Base-by-base conservation (phyloP, 192 early-diverging fungal genomes). In the Spinellus fusiger region DNA sequence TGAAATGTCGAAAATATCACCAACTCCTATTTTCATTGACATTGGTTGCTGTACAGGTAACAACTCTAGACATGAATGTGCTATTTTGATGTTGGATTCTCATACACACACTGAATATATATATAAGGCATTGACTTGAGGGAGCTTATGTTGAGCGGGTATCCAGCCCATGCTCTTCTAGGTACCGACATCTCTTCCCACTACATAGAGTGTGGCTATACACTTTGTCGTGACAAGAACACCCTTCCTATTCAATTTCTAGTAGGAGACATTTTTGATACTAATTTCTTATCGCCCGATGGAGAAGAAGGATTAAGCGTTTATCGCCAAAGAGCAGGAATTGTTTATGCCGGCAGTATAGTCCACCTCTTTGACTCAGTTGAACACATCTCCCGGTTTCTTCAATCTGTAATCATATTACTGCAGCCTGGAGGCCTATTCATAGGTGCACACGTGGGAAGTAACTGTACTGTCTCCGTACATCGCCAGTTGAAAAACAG, bases 31-130 rank as follows among this genome's bases (percentile, higher is more conserved):
- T 25, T 58, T 69, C 16, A 40, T 69, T 28, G 67, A 69, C n/a
- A 56, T 69, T 57, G 67, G 67, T 25, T 69, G 67, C 29, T 69
- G 67, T 35, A 31, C 61, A 20, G 67, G 67, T 62, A 69, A 47
- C 0, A 1, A 44, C 13, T 44, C 3, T 28, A 34, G 47, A 47
- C 26, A 16, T 9, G 6, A 18, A 54, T 23, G 5, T 54, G 53
- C 6, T 6, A 8, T 18, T 34, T 26, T 12, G n/a, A 18, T 28
- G 5, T 54, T 53, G 32, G 16, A 2, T 12, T 8, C 31, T 50
- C 9, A 20, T 44, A 35, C 26, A 22, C n/a, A 13, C 8, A 5
- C 12, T 23, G 38, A 29, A 18, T 34, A 46, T 15, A 15, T 5
- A 13, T 29, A 28, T 38, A 7, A 68, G 67, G 67, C 9, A 62